These are phyloP conservation scores for Scalesia atractyloides DNA, from an alignment of 129 eudicot species.

Conservation along the genomic window DNA sequence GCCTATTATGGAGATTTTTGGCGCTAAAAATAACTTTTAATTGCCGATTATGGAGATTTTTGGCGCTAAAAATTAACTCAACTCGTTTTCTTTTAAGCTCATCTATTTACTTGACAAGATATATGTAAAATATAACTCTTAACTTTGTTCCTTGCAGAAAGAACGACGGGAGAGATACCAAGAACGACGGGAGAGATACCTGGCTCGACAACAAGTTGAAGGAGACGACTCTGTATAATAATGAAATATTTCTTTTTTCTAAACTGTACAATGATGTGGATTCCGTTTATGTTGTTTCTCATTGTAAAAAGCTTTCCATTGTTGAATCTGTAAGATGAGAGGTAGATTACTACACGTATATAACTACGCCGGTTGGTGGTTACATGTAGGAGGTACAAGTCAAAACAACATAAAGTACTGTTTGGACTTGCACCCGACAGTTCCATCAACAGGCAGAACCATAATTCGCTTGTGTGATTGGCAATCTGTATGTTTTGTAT, in stretches of 20 bases:
- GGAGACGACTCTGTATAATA: constrained; percentile 72
- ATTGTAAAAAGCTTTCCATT: constrained; percentile 22
- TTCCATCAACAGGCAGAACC: constrained; percentile 3
- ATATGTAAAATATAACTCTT: too few species aligned
- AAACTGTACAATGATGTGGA: constrained; percentile 1
- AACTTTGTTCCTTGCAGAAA: constrained; percentile 59
- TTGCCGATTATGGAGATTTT: too few species aligned
- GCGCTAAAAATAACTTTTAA: too few species aligned
- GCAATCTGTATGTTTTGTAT: not conserved
- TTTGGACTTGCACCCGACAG: constrained; percentile 33
- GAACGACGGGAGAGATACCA: constrained; percentile 94
- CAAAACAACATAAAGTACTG: constrained; percentile 24
- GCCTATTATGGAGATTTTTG: too few species aligned
- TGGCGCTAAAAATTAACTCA: too few species aligned
- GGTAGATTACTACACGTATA: constrained; percentile 21
- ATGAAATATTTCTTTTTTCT: constrained; percentile 12
- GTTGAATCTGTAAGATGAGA: constrained; percentile 36
- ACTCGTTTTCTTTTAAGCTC: too few species aligned
- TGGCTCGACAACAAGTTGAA: constrained; percentile 90
- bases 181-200: constrained; percentile 93
- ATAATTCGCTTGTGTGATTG: not conserved
- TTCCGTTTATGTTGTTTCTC: constrained; percentile 14
- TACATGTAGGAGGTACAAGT: constrained; percentile 38
- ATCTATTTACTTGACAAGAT: too few species aligned
- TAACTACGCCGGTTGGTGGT: constrained; percentile 24